Percentiles rank a stretch among this genome's conserved stretches.
Conservation (phyloP, 306 rosid species). For the Arachis stenosperma region DNA sequence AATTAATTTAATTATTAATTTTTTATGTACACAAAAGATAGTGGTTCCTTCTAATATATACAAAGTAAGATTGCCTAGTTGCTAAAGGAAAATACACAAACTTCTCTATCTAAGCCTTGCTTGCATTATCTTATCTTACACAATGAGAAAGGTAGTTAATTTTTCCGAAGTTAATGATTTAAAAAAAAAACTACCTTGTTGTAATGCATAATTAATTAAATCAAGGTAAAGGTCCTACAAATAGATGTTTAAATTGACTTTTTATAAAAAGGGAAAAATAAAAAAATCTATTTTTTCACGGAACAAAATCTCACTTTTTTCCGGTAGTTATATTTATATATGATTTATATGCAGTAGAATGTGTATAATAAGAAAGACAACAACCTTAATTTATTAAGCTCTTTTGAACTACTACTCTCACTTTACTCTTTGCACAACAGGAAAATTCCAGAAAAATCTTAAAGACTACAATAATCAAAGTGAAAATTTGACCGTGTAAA, state of each 20-base stretch:
- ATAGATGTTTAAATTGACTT: conserved; percentile 22
- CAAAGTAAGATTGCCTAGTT: not conserved
- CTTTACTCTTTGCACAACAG: conserved; percentile 34
- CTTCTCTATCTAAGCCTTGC: not conserved
- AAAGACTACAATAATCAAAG: conserved; percentile 6
- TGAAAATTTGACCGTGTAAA: conserved; percentile 20
- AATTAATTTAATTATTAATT: too few species aligned
- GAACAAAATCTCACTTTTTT: conserved; percentile 38
- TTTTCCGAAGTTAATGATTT: not conserved
- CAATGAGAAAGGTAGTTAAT: conserved; percentile 1
- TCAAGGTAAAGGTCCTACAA: conserved; percentile 7
- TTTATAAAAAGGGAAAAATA: not conserved
- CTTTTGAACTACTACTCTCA: conserved; percentile 25
- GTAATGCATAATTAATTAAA: not conserved
- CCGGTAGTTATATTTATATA: not conserved
- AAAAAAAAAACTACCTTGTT: conserved; percentile 6
- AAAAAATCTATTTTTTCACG: conserved; percentile 21
- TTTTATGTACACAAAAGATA: not conserved
- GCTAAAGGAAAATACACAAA: not conserved
- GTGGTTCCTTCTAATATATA: not conserved
- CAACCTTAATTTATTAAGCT: conserved; percentile 18
- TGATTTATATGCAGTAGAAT: conserved; percentile 1
- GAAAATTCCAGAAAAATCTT: not conserved
- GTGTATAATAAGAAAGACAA: conserved; percentile 26
- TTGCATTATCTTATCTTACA: not conserved